Base-by-base conservation (phyloP, 352 stramenopile species). In the Phytophthora citrophthora region DNA sequence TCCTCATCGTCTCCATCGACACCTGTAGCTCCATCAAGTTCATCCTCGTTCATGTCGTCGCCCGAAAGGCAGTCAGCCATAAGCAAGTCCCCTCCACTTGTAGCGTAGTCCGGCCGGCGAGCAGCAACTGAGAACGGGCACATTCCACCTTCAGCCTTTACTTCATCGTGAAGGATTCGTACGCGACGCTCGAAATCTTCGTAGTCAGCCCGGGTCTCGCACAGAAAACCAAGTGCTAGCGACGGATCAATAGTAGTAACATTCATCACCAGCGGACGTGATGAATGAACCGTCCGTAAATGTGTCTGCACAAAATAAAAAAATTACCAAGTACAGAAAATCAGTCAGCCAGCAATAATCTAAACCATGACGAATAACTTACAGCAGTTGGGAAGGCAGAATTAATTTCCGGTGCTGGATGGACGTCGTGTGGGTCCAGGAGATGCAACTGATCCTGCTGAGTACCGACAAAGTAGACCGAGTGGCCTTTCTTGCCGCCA, bases 381-480 rank as follows among this genome's bases (percentile, higher is more conserved):
- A 91, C 81, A 40, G 81, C 84, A n/a, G 84, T 90, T 4, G 84
- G 84, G 48, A 92, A 92, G 39, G 68, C 85, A 60, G 68, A 71
- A 64, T 81, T 96, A 60, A 88, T 72, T 76, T 84, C 87, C n/a
- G 68, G 70, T 5, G 76, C 78, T 11, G 72, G 75, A 29, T 91
- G 79, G n/a, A 90, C 82, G 29, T 88, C 76, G 52, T 97, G 92
- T 31, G 91, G 90, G 54, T 97, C 90, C 13, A 97, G 65, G 13
- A 95, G 66, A 54, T 92, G 85, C 41, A 97, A 61, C 24, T 87
- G 83, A 56, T 92, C 76, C 5, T 88, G 81, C 60, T 96, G 86
- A 5, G 91, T 82, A 27, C 93, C 95, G 34, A 98, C 97, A 84
- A 98, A 99, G 77, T 97, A 99, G 45, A 98, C 87, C 10, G 96